Evolutionary conservation across 768 basidiomycete species (phyloP), one percentile per base, ranked within the genome.

Genomic region (Boletus rubropictus): DNA sequence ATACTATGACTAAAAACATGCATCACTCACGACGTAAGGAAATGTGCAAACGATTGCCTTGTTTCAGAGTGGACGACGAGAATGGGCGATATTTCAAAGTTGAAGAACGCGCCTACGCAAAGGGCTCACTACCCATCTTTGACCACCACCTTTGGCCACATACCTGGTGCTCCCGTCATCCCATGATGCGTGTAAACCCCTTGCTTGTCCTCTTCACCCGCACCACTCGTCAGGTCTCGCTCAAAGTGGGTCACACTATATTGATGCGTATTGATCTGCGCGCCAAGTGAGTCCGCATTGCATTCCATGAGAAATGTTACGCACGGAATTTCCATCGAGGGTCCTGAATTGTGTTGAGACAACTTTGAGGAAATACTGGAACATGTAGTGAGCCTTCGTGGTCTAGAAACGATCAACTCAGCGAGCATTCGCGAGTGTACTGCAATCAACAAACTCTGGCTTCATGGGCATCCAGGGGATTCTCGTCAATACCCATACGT

Each of bases 331-430:
- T 25, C 82, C 86, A 50, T 86, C 80, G 22, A 95, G 72, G n/a
- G 84, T 87, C 52, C 81, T 78, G 72, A 96, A 97, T 62, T 87
- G 86, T 2, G 95, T 99, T 7, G 92, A 91, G 33, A 99, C 96
- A 37, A 99, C 95, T 69, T 99, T 99, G 60, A 99, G 76, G 81
- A 97, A 98, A 69, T 98, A 95, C 63, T 98, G 92, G 79, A 92
- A 96, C 91, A 96, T 93, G 65, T 90, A 95, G 55, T 91, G 79
- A 21, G 83, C 68, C 61, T 87, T 86, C 54, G 67, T 71, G 1
- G 91, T 92, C 85, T 89, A 48, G 2, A 17, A 25, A 25, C 3
- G 31, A 25, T 7, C 1, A 15, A 18, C 38, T 59, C 17, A 54
- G 36, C 31, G 49, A 36, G 33, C 33, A 38, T 17, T 51, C 44